Percentiles rank a stretch among this genome's conserved stretches.
These are phyloP conservation scores for Fusarium concolor DNA, from an alignment of 2,329 filamentous ascomycete genomes.

Conservation along the genomic window DNA sequence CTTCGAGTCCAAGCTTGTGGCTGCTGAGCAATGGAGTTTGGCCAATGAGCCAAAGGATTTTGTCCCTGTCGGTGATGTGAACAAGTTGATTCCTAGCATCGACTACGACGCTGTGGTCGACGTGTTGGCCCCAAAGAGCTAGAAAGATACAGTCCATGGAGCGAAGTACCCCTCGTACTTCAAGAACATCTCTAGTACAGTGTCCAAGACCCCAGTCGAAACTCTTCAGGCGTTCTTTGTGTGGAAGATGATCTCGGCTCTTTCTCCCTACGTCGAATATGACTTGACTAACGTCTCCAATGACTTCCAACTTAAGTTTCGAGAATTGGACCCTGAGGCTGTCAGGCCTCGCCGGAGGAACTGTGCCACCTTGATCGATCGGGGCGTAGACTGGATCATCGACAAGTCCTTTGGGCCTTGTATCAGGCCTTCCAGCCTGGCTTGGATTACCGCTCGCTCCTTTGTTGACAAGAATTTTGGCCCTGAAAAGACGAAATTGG, in stretches of 20 bases:
- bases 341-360: constrained; percentile 17
- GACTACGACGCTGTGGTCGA: constrained; percentile 22
- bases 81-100: constrained; percentile 15
- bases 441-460: constrained; percentile 78
- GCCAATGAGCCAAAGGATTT: neutral
- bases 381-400: constrained; percentile 20
- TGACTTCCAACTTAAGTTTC: constrained; percentile 69
- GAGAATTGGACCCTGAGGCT: constrained; percentile 55
- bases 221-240: constrained; percentile 71
- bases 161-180: neutral
- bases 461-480: constrained; percentile 77
- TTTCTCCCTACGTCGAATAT: constrained; percentile 68
- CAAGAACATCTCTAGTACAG: neutral
- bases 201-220: constrained; percentile 60
- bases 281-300: constrained; percentile 69
- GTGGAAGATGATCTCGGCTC: constrained; percentile 71
- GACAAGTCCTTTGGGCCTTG: neutral
- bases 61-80: neutral
- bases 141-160: neutral
- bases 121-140: constrained; percentile 21
- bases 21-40: neutral
- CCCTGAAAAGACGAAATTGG: constrained; percentile 72
- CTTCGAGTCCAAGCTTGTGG: neutral
- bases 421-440: constrained; percentile 55
- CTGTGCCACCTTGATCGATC: constrained; percentile 16